Evolutionary conservation across 148 eudicot species (phyloP).

Genomic region (Silene latifolia): DNA sequence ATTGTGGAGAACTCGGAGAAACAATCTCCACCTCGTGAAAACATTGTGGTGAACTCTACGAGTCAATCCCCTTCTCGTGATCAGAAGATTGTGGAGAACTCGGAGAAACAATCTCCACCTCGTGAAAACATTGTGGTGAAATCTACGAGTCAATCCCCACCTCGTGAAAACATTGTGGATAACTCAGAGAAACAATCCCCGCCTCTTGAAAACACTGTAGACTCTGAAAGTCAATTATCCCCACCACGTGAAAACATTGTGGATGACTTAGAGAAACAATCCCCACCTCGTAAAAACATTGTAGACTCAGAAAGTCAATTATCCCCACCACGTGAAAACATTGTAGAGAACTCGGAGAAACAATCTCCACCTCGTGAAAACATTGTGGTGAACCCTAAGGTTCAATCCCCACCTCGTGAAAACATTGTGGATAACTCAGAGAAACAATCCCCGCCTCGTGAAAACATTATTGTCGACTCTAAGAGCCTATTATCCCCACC

Average conservation of each 20-base stretch:
- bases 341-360: too few species aligned
- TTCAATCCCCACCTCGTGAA: not conserved
- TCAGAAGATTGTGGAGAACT: not conserved
- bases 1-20: not conserved
- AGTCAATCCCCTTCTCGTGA: not conserved
- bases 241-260: not conserved
- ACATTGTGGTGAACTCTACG: not conserved
- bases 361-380: not conserved
- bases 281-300: not conserved
- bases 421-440: not conserved
- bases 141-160: not conserved
- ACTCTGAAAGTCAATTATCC: not conserved
- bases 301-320: too few species aligned
- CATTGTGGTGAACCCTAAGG: not conserved
- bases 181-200: not conserved
- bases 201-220: not conserved
- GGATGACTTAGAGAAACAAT: not conserved
- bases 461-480: not conserved
- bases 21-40: not conserved
- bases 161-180: not conserved
- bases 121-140: not conserved
- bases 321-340: not conserved
- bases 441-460: not conserved
- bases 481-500: not conserved
- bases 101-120: not conserved